These are phyloP conservation scores for Rhododendron henanense DNA, from an alignment of 148 eudicot genomes.

Conservation along the genomic window DNA sequence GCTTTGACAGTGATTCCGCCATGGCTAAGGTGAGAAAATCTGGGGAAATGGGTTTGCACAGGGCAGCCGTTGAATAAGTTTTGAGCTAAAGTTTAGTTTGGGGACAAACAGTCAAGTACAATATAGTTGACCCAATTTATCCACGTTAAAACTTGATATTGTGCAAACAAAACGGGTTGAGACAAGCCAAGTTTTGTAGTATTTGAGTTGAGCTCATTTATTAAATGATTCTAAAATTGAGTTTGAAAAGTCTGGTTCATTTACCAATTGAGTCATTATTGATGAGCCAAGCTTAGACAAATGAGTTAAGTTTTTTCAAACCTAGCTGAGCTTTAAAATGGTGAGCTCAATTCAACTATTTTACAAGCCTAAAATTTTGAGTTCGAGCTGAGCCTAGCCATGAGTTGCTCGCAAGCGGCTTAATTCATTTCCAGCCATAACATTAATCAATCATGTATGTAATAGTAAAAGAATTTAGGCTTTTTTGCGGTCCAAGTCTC, in stretches of 20 bases:
- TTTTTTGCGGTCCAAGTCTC: not conserved
- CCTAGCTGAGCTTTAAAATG: not conserved
- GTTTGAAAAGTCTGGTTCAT: no score
- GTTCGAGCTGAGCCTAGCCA: not conserved
- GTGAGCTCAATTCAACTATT: not conserved
- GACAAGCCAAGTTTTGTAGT: no score
- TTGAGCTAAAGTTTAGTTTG: not conserved
- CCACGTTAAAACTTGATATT: no score
- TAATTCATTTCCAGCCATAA: not conserved
- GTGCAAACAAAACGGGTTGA: no score
- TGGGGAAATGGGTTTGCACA: not conserved
- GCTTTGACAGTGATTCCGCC: no score
- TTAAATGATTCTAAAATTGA: not conserved
- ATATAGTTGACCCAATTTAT: no score
- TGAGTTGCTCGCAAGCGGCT: no score
- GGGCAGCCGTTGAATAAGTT: not conserved
- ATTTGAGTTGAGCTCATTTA: no score
- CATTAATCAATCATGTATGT: not conserved
- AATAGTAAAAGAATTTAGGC: not conserved
- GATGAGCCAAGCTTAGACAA: no score
- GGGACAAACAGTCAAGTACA: no score
- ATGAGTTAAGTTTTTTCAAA: no score
- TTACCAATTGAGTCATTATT: not conserved
- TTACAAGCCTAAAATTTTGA: not conserved
- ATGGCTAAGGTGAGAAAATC: no score